Evolutionary conservation across 129 eudicot genomes (phyloP), one percentile per base, ranked within the genome.

Genomic region (Artemisia tridentata): DNA sequence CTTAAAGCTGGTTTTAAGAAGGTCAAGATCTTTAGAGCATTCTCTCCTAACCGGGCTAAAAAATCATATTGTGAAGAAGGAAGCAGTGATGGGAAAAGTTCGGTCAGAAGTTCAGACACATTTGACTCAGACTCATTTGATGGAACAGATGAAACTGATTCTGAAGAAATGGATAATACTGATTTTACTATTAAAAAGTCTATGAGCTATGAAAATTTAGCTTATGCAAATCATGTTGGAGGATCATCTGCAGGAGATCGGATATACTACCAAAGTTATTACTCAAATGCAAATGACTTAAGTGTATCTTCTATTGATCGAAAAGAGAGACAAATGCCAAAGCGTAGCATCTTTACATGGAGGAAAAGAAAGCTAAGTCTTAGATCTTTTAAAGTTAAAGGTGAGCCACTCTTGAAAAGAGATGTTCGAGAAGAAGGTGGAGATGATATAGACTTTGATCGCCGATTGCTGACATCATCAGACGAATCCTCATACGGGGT

Each of bases 371-470:
- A 84, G 78, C 60, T 78, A 63, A 80, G 86, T 45, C 84, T 84
- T 63, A 82, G 73, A 76, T 78, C 85, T 45, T 84, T 85, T 6
- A 87, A 81, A 65, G 79, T 62, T 34, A 87, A 81, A 71, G 89
- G 86, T 20, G 93, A 87, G 71, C 89, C 93, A 2, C 71, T 87
- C 5, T 25, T 87, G 71, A 87, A 84, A 67, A 87, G 76, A 62
- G 47, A 76, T 49, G 69, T 81, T 79, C 77, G 81, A 43, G 93
- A 84, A 29, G 93, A 87, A 58, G 93, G 93, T 52, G 93, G 93
- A 52, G 93, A 87, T 72, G 93, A 87, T 72, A 87, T 87, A 47
- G 93, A 87, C 79, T 84, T 73, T 72, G 85, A 84, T 68, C 89
- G 89, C 4, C 74, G 93, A 19, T 84, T 81, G 79, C 84, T 89